A percentile compares a stretch with the other conserved stretches of the same genome.
These are phyloP conservation scores for Colletotrichum sp. DNA, from an alignment of 2,329 filamentous ascomycete genomes.

Conservation along the genomic window DNA sequence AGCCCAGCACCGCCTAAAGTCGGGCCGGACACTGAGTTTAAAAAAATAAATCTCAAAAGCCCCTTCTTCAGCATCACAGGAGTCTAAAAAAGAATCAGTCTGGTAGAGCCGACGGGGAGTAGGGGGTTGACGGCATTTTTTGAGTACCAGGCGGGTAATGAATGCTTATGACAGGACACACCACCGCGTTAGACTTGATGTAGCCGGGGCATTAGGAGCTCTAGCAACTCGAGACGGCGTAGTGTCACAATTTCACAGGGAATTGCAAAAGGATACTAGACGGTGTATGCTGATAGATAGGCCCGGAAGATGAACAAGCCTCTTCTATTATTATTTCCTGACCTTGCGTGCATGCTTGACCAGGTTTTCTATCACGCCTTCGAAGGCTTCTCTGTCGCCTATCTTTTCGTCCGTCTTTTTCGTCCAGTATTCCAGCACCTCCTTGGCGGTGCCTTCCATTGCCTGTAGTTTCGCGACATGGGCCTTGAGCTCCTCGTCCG, in stretches of 20 bases:
- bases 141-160: conserved; percentile 20
- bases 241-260: conserved; percentile 1
- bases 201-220: background rate
- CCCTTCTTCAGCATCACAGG: conserved; percentile 19
- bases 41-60: conserved; percentile 12
- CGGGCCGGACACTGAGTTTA: background rate
- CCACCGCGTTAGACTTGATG: conserved; percentile 5
- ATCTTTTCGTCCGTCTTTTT: conserved; percentile 85
- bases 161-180: conserved; percentile 15
- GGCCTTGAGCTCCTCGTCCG: conserved; percentile 73
- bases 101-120: conserved; percentile 4
- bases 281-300: conserved; percentile 20
- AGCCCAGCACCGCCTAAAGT: conserved; percentile 52
- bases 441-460: conserved; percentile 73
- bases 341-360: conserved; percentile 90
- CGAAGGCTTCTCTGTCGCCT: conserved; percentile 91
- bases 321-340: conserved; percentile 62
- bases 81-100: conserved; percentile 17
- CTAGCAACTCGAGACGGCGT: background rate
- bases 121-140: conserved; percentile 5
- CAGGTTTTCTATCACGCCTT: conserved; percentile 95
- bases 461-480: conserved; percentile 75
- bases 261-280: conserved; percentile 6
- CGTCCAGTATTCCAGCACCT: conserved; percentile 87
- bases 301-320: conserved; percentile 13